A percentile compares a stretch with the other conserved stretches of the same genome.
These are phyloP conservation scores for Eimeria brunetti DNA, from an alignment of 169 alveolate species.

Conservation along the genomic window DNA sequence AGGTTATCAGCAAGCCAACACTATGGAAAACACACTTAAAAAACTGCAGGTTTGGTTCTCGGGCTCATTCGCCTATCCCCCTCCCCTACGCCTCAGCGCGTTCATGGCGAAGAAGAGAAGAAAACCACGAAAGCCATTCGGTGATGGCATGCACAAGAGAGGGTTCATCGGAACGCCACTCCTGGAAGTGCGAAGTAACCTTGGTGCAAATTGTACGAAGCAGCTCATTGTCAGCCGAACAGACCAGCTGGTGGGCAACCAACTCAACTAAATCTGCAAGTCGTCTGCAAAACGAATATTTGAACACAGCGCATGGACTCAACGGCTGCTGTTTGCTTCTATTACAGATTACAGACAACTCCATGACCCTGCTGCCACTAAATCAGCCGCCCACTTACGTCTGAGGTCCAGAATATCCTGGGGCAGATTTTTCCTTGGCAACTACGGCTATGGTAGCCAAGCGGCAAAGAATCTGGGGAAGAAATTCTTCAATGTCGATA, in stretches of 20 bases:
- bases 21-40: neutral
- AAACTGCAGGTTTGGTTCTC: neutral
- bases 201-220: neutral
- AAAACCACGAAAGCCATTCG: conserved; percentile 49
- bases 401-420: neutral
- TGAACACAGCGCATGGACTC: neutral
- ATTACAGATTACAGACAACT: neutral
- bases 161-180: conserved; percentile 23
- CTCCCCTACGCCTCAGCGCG: neutral
- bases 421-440: neutral
- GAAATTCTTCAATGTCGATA: conserved; percentile 28
- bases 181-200: neutral
- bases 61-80: neutral
- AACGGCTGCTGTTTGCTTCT: neutral
- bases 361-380: neutral
- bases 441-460: conserved; percentile 38
- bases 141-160: conserved; percentile 29
- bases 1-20: neutral
- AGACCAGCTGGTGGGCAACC: neutral
- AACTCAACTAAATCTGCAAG: neutral
- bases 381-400: neutral
- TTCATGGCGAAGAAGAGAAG: neutral
- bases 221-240: conserved; percentile 31
- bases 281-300: neutral
- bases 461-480: conserved; percentile 48